Conservation (phyloP, 306 rosid genomes). For the cucumber (Cucumis sativus) region DNA sequence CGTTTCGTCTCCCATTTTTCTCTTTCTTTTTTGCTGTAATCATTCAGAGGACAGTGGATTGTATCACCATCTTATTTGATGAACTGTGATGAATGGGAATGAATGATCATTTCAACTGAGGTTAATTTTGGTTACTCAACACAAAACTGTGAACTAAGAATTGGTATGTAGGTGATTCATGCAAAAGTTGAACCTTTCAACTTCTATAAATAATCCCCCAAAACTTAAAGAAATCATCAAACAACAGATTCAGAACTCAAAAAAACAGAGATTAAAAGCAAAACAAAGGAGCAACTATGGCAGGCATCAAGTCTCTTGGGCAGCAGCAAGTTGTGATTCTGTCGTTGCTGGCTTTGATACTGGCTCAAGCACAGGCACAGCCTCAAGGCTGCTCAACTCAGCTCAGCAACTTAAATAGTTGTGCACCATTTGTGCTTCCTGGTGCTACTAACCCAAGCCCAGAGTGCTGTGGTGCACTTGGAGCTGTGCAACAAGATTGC, state of each 20-base stretch:
- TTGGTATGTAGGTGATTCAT: background rate
- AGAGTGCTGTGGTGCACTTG: constrained; percentile 45
- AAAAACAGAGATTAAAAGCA: background rate
- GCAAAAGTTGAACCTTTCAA: background rate
- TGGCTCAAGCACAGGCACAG: constrained; percentile 22
- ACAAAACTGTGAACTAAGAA: constrained; percentile 1
- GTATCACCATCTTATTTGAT: background rate
- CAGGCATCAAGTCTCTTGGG: background rate
- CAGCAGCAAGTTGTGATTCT: background rate
- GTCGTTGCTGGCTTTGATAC: background rate
- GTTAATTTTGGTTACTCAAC: constrained; percentile 1
- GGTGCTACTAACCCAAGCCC: constrained; percentile 31
- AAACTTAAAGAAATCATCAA: background rate
- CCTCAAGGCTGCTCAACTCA: constrained; percentile 34
- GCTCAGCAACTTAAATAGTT: constrained; percentile 34
- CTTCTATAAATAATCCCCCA: background rate
- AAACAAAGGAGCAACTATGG: background rate
- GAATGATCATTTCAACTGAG: background rate
- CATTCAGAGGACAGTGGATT: background rate
- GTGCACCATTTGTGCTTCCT: constrained; percentile 55
- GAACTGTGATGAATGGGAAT: background rate
- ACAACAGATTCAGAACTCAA: background rate
- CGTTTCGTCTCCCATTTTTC: background rate
- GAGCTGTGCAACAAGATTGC: constrained; percentile 31
- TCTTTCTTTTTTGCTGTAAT: background rate